Percentiles rank a stretch among this genome's conserved stretches.
Evolutionary conservation across 2,329 filamentous ascomycete genomes (phyloP).

Genomic region (Beauveria bassiana): DNA sequence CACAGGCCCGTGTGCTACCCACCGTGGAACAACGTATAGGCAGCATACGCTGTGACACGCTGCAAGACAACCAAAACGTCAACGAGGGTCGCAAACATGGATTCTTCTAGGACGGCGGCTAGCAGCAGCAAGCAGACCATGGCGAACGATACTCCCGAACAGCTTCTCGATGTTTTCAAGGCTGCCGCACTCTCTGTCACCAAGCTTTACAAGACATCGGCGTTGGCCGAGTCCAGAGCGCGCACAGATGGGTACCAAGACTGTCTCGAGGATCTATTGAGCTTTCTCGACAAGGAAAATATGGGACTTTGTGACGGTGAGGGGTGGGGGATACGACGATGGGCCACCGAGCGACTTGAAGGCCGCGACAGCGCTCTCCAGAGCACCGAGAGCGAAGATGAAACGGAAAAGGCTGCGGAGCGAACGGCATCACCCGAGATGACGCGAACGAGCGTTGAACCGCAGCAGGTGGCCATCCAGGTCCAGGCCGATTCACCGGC

Average conservation of each 20-base stretch:
- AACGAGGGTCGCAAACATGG: background rate
- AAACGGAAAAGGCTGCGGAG: constrained; percentile 52
- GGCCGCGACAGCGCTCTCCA: constrained; percentile 48
- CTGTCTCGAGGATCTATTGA: constrained; percentile 81
- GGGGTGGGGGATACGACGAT: constrained; percentile 53
- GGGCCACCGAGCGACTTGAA: constrained; percentile 63
- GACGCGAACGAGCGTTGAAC: constrained; percentile 38
- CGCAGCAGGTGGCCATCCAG: constrained; percentile 23
- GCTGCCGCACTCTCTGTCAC: constrained; percentile 89
- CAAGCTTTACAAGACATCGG: constrained; percentile 90
- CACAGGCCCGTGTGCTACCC: background rate
- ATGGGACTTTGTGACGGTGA: constrained; percentile 75
- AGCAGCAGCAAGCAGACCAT: constrained; percentile 19
- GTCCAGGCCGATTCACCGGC: constrained; percentile 19
- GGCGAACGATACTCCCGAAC: constrained; percentile 42
- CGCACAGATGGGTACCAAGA: constrained; percentile 85
- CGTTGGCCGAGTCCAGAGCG: constrained; percentile 66
- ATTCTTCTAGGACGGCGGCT: background rate
- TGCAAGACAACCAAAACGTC: background rate
- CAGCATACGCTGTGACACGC: background rate
- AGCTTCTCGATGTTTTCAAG: constrained; percentile 83
- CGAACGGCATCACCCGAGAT: constrained; percentile 50
- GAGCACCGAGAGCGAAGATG: constrained; percentile 61
- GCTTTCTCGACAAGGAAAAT: constrained; percentile 75
- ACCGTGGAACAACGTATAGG: background rate